Evolutionary conservation across 2,329 filamentous ascomycete genomes (phyloP), one percentile per base, ranked within the genome.

Genomic region (Rutstroemia sydowiana): DNA sequence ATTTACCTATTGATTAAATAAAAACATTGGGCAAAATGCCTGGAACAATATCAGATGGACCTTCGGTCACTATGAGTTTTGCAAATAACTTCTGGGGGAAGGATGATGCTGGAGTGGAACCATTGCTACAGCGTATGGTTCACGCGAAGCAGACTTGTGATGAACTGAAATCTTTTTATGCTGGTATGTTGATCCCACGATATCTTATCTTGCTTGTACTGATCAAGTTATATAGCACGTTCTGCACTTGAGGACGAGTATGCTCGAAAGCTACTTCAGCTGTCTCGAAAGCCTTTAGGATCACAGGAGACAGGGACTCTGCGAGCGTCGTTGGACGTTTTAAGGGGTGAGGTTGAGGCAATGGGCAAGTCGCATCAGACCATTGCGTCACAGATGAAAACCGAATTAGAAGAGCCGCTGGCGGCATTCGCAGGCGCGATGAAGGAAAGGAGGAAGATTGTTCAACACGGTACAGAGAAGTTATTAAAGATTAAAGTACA

Each of bases 21-120:
- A 36, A 46, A 20, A 46, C 20, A 30, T 18, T 49, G 50, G 52
- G 48, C 58, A 62, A 48, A 37, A 65, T 65, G 65, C 62, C 63
- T 43, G 63, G 57, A 55, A 63, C 63, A 48, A 58, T 64, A 47
- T 64, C 59, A 34, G 65, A 68, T 53, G 63, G 62, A 31, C 67
- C 66, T n/a, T 61, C 66, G 37, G 66, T 69, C 28, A 57, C 66
- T 30, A 56, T 70, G 56, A 70, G 68, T 57, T 71, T 98, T 74
- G 92, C 93, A 65, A 98, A 98, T 74, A 98, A 98, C 69, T 98
- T 98, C 71, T 98, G 93, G 93, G 93, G 93, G 58, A 97, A 95
- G 76, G 92, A 97, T 69, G 93, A 98, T 76, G 93, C 92, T 47
- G 95, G 93, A 67, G 91, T 98, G 65, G 78, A 78, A 42, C 95